Evolutionary conservation across 345 rosid genomes (phyloP).

Genomic region (Salix koriyanagi): DNA sequence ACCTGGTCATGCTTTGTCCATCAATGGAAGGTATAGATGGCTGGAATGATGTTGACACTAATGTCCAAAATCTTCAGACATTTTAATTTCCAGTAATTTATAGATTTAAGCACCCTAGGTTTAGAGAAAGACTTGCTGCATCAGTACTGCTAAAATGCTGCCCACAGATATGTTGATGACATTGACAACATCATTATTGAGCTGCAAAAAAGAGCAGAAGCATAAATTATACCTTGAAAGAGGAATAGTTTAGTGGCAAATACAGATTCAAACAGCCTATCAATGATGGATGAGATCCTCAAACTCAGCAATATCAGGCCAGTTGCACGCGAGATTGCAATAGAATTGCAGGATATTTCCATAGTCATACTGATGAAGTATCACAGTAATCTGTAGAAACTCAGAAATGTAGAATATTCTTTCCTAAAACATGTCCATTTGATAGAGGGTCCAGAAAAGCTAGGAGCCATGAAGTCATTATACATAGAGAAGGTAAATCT

Average conservation of each 20-base stretch:
- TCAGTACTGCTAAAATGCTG: conserved; percentile 74
- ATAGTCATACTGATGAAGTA: not conserved
- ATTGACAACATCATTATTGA: conserved; percentile 84
- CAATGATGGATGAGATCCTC: not conserved
- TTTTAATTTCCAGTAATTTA: not conserved
- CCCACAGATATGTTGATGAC: conserved; percentile 87
- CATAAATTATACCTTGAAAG: not conserved
- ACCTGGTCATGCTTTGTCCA: not conserved
- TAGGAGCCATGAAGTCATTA: not conserved
- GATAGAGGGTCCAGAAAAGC: not conserved
- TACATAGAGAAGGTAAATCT: not conserved
- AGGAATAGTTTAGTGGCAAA: not conserved
- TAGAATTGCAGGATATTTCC: not conserved
- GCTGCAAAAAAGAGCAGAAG: conserved; percentile 47
- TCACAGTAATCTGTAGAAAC: not conserved
- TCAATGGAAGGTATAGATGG: not conserved
- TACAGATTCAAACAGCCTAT: not conserved
- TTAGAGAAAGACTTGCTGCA: conserved; percentile 21
- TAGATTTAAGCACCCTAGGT: not conserved
- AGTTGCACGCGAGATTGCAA: not conserved
- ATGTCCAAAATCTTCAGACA: not conserved
- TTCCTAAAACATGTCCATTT: not conserved
- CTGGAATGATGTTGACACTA: not conserved
- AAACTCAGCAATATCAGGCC: not conserved
- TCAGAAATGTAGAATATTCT: not conserved